Evolutionary conservation across 108 stramenopile species (phyloP), one percentile per base, ranked within the genome.

Genomic region (Conticribra guillardii): DNA sequence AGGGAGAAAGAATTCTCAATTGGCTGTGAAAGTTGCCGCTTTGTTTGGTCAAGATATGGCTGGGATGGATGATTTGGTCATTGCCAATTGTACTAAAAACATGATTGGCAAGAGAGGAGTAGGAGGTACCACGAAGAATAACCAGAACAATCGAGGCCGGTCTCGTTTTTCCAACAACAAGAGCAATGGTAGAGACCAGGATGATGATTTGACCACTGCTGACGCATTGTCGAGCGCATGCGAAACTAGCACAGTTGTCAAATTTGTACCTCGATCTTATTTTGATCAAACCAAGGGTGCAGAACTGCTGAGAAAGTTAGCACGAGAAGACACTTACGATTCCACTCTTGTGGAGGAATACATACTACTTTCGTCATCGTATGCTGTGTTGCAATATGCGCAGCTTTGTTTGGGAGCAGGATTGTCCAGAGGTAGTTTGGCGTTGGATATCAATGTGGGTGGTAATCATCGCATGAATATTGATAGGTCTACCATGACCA

Each of bases 231-330:
- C 51, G 24, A 55, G 55, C 26, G 51, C 41, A 41, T 57, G 59
- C 60, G 55, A 56, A 32, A 71, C 66, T 28, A 54, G 60, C 2
- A 89, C 87, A 5, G 78, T 91, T 0, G 88, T 96, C 72, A 96
- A 96, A 74, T 93, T 93, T 65, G 68, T 96, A 28, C 87, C 95
- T 4, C 77, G 95, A 46, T 71, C 82, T 17, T 93, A 69, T 79
- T 96, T 96, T 67, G 95, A 96, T 58, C 95, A 96, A 67, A 93
- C 92, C 30, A 90, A 87, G 60, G 95, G 95, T 0, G 89, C 90
- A 26, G 91, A 92, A 30, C 67, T 92, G 1, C 79, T 96, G 11
- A 79, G 73, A 16, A 66, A 75, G 48, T 59, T 96, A 3, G 86
- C 91, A 9, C 74, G 95, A 18, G 64, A 72, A 21, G 89, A 88